Conservation (phyloP, 2,329 filamentous ascomycete species). For the Colletotrichum horii region DNA sequence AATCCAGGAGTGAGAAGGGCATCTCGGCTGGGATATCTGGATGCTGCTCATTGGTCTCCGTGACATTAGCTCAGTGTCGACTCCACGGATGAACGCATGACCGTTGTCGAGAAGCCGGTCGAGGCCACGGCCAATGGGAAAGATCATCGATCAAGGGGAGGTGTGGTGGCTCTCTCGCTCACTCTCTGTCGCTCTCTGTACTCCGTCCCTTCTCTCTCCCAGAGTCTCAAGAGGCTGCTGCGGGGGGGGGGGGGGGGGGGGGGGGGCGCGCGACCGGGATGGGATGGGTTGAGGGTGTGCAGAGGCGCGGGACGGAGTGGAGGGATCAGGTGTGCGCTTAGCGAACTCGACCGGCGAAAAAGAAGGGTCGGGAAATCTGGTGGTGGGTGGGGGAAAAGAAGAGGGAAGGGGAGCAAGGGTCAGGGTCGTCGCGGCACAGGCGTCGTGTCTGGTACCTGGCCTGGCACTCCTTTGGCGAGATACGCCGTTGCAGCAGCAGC, state of each 20-base stretch:
- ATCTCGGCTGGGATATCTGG: conserved; percentile 46
- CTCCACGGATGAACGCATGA: conserved; percentile 57
- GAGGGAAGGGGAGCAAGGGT: conserved; percentile 12
- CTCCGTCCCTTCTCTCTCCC: background rate
- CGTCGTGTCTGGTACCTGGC: background rate
- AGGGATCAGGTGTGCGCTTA: conserved; percentile 11
- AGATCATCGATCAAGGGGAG: conserved; percentile 17
- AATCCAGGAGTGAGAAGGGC: conserved; percentile 32
- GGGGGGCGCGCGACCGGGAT: background rate
- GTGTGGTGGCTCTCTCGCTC: background rate
- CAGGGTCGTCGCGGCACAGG: background rate
- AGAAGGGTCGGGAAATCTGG: conserved; percentile 14
- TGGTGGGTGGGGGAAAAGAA: background rate
- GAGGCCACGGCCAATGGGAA: conserved; percentile 18
- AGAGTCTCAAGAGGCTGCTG: background rate
- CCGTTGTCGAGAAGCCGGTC: conserved; percentile 43
- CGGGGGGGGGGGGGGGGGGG: background rate
- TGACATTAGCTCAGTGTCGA: conserved; percentile 49
- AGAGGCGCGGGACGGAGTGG: conserved; percentile 7
- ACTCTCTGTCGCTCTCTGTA: background rate
- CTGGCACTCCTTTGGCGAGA: background rate
- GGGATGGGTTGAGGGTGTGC: background rate
- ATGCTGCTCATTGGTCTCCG: conserved; percentile 45
- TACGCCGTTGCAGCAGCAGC: background rate
- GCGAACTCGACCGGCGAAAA: background rate